Evolutionary conservation across 805 yeast species (phyloP).

Genomic region (Candida chilensis): DNA sequence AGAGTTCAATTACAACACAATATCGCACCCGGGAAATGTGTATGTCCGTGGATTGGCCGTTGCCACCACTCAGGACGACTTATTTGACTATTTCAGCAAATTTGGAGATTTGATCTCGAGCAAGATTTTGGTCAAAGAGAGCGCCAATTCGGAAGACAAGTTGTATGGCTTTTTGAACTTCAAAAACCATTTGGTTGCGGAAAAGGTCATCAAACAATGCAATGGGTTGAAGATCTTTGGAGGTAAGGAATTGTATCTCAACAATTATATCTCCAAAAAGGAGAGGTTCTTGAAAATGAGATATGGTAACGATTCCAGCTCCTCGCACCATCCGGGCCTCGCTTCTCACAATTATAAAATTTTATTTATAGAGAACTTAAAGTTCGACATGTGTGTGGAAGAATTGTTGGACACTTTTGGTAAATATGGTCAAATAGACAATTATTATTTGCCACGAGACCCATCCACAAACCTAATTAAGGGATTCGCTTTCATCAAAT

Average conservation of each 20-base stretch:
- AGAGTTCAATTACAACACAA: slow-evolving; percentile 11
- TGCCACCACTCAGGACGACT: slow-evolving; percentile 22
- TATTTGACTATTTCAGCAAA: slow-evolving; percentile 10
- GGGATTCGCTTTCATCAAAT: slow-evolving; percentile 48
- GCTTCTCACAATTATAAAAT: slow-evolving; percentile 37
- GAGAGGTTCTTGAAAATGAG: slow-evolving; percentile 45
- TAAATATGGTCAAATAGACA: slow-evolving; percentile 37
- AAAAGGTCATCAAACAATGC: slow-evolving; percentile 11
- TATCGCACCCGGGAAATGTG: slow-evolving; percentile 50
- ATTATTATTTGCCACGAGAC: no score
- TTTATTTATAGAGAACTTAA: slow-evolving; percentile 45
- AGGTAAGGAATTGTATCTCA: slow-evolving; percentile 39
- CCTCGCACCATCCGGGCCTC: slow-evolving; percentile 8
- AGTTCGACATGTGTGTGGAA: slow-evolving; percentile 22
- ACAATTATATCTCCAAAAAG: slow-evolving; percentile 56
- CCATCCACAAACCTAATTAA: slow-evolving; percentile 8
- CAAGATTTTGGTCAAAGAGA: slow-evolving; percentile 10
- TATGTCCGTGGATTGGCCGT: slow-evolving; percentile 42
- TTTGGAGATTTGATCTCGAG: slow-evolving; percentile 11
- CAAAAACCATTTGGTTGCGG: slow-evolving; percentile 22
- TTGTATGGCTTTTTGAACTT: slow-evolving; percentile 20
- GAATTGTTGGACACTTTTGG: slow-evolving; percentile 32
- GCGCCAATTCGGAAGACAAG: slow-evolving; percentile 6
- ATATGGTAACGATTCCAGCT: slow-evolving; percentile 18
- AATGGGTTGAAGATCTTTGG: slow-evolving; percentile 11